Percentiles rank a stretch among this genome's conserved stretches.
Evolutionary conservation across 352 stramenopile species (phyloP).

Genomic region (Pythium inflatum): DNA sequence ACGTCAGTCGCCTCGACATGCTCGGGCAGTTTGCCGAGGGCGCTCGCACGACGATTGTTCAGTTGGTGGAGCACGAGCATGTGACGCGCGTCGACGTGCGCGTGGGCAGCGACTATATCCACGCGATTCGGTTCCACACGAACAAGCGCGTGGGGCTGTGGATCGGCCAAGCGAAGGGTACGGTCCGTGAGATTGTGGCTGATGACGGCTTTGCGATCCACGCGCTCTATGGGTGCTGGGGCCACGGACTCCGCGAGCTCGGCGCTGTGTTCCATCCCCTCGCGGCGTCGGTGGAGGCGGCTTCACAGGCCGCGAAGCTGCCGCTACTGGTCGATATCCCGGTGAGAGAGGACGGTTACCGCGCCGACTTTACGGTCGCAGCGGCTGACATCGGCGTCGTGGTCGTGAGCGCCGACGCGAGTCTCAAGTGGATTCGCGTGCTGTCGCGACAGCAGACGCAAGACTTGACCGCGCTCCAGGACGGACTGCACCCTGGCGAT

Average conservation of each 20-base stretch:
- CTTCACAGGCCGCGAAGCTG: background rate
- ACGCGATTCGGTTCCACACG: constrained; percentile 25
- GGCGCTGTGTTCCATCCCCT: background rate
- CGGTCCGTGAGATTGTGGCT: background rate
- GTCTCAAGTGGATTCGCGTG: constrained; percentile 21
- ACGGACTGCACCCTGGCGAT: constrained; percentile 3
- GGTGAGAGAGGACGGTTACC: background rate
- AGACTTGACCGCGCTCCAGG: background rate
- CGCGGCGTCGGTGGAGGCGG: background rate
- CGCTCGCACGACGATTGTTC: constrained; percentile 17
- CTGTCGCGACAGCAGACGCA: constrained; percentile 3
- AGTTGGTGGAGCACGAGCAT: constrained; percentile 15
- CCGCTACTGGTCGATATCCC: background rate
- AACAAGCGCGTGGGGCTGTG: constrained; percentile 19
- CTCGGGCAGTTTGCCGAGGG: background rate
- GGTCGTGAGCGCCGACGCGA: background rate
- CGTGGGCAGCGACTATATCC: background rate
- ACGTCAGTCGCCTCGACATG: background rate
- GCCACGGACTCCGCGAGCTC: constrained; percentile 4
- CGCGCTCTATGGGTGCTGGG: constrained; percentile 12
- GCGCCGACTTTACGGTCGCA: background rate
- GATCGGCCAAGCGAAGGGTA: constrained; percentile 9
- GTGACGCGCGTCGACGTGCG: constrained; percentile 4
- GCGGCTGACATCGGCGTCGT: background rate
- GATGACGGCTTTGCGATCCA: constrained; percentile 5